A percentile compares a stretch with the other conserved stretches of the same genome.
phyloP scores from a whole-genome alignment of 805 yeast species.

The Sporopachydermia lactativora region DNA sequence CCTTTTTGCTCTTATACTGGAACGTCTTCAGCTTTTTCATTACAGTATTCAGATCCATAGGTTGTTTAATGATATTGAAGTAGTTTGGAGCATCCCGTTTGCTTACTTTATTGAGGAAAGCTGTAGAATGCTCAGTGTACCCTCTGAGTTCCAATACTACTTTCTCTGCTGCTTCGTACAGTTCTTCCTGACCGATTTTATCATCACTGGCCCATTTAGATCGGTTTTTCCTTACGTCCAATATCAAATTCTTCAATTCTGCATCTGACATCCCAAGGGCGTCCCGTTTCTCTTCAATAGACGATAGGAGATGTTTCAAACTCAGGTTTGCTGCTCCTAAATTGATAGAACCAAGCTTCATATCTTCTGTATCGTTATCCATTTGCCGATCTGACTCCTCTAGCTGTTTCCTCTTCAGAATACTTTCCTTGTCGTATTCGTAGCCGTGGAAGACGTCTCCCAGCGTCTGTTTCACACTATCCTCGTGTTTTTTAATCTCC shows the following conservation, averaged over 20 bases:
- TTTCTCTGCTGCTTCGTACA: constrained; percentile 94
- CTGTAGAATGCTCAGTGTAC: constrained; percentile 92
- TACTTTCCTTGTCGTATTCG: constrained; percentile 57
- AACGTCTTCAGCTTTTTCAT: constrained; percentile 74
- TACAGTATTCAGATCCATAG: constrained; percentile 95
- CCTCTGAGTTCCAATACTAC: constrained; percentile 83
- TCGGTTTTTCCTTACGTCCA: constrained; percentile 88
- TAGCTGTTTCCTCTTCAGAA: constrained; percentile 58
- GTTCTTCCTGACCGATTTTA: constrained; percentile 90
- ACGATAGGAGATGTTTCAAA: constrained; percentile 62
- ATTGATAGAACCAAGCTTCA: constrained; percentile 24
- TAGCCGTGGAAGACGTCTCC: constrained; percentile 51
- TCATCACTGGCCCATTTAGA: constrained; percentile 97
- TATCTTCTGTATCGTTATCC: constrained; percentile 15
- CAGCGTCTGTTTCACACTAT: constrained; percentile 30
- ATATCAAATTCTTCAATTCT: constrained; percentile 70
- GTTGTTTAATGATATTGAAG: constrained; percentile 74
- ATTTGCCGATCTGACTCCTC: constrained; percentile 71
- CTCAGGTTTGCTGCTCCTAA: constrained; percentile 67
- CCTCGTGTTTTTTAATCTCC: constrained; percentile 22
- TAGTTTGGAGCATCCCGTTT: constrained; percentile 98
- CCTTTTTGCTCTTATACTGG: constrained; percentile 72
- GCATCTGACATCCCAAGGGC: constrained; percentile 56
- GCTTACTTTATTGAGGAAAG: constrained; percentile 89
- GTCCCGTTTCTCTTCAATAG: constrained; percentile 73